Base-by-base conservation (phyloP, 2,329 filamentous ascomycete genomes). In the Colletotrichum somersetense region DNA sequence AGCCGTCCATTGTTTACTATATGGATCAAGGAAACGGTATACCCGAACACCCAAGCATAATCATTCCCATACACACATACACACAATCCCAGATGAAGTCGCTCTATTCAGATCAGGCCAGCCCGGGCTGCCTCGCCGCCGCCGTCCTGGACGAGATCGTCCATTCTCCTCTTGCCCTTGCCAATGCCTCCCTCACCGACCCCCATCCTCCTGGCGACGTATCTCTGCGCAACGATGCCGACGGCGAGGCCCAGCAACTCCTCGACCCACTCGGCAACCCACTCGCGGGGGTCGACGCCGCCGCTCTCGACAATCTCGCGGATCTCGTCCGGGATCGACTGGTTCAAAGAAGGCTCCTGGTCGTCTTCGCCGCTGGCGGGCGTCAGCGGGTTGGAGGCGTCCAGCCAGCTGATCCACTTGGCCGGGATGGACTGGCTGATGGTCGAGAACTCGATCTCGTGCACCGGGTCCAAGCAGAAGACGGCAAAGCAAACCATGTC, bases 211-310 rank as follows among this genome's bases (percentile, higher is more conserved):
- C 93, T 90, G 5, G 96, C 96, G 26, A 99, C 96, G 80, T 99
- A 99, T 74, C 95, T 88, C 87, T 99, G 96, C 2, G 96, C 96
- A 4, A 98, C 92, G 10, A 97, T 86, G 23, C 96, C 96, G 0
- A 97, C 89, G 4, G 91, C 89, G 61, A 98, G 85, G 52, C 87
- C 90, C 42, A 99, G 86, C 0, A 91, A 85, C 83, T 98, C 96
- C 83, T 98, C 96, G 58, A 99, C 89, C 96, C 96, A 99, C 82
- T 98, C 96, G 3, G 95, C 93, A 48, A 97, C 93, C 96, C 96
- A 99, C 81, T 99, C 96, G 70, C 96, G 88, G 0, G 96, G 96
- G 79, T 99, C 96, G 2, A 98, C 94, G 58, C 89, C 90, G 11
- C 90, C 90, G 56, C 84, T 83, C 77, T 91, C 89, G 52, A 99